Percentiles rank a stretch among this genome's conserved stretches.
phyloP scores from a whole-genome alignment of 2,329 filamentous ascomycete genomes.

The Diaporthe humulicola region DNA sequence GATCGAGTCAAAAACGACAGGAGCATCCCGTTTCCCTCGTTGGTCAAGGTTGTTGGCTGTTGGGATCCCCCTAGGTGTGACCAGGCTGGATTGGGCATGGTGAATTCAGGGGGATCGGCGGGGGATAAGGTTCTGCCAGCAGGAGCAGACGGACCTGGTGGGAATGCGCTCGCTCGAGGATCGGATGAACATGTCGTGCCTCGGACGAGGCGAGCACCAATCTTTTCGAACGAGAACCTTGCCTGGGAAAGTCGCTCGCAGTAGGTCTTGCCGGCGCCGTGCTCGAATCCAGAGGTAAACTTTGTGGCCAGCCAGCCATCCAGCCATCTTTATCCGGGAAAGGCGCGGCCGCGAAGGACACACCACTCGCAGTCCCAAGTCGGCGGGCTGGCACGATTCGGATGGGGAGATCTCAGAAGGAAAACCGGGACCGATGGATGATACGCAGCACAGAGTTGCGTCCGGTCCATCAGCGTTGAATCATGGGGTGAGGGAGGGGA shows the following conservation, averaged over 20 bases:
- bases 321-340: background rate
- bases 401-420: slow-evolving; percentile 18
- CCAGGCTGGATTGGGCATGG: slow-evolving; percentile 26
- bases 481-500: background rate
- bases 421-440: slow-evolving; percentile 29
- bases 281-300: background rate
- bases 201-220: background rate
- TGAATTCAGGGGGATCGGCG: slow-evolving; percentile 27
- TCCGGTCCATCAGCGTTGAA: slow-evolving; percentile 21
- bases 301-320: background rate
- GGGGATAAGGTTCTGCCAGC: slow-evolving; percentile 31
- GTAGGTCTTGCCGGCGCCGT: background rate
- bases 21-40: slow-evolving; percentile 20
- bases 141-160: slow-evolving; percentile 8
- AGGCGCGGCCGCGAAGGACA: background rate
- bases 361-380: background rate
- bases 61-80: slow-evolving; percentile 5
- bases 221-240: background rate
- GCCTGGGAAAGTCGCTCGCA: background rate
- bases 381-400: slow-evolving; percentile 13
- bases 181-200: slow-evolving; percentile 23
- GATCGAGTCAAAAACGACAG: slow-evolving; percentile 25
- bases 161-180: slow-evolving; percentile 22
- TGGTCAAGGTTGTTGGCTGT: slow-evolving; percentile 13
- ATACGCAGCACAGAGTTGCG: slow-evolving; percentile 25